Evolutionary conservation across 2,329 filamentous ascomycete genomes (phyloP).

Genomic region (Ophiostoma triangulosporum): DNA sequence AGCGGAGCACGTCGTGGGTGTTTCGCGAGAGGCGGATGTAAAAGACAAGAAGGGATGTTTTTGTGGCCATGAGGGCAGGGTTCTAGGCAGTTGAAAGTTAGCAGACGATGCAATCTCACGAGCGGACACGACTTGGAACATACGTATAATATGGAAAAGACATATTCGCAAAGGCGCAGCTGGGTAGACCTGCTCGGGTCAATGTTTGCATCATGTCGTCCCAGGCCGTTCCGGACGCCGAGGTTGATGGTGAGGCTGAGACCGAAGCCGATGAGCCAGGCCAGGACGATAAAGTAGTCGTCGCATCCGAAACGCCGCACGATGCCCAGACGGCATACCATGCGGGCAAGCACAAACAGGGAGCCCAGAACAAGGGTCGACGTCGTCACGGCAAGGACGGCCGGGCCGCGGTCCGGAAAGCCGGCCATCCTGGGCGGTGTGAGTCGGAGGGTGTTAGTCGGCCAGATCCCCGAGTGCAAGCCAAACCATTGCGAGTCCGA

Average conservation of each 20-base stretch:
- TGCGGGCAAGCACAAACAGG: conserved; percentile 59
- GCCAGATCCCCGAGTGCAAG: neutral
- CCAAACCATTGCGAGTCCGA: neutral
- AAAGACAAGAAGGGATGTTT: conserved; percentile 85
- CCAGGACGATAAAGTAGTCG: conserved; percentile 67
- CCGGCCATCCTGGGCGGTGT: neutral
- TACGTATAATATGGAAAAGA: conserved; percentile 50
- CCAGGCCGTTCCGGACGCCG: conserved; percentile 50
- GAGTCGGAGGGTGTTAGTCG: neutral
- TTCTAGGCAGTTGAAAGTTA: conserved; percentile 53
- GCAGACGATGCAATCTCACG: neutral
- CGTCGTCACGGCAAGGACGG: conserved; percentile 58
- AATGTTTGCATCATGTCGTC: conserved; percentile 52
- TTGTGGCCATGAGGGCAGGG: conserved; percentile 78
- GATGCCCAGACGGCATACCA: conserved; percentile 59
- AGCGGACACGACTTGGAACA: conserved; percentile 15
- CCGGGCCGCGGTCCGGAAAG: conserved; percentile 35
- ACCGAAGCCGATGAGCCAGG: conserved; percentile 61
- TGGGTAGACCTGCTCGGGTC: conserved; percentile 29
- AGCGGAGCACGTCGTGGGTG: conserved; percentile 59
- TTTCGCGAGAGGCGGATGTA: conserved; percentile 74
- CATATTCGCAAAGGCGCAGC: conserved; percentile 48
- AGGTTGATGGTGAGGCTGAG: conserved; percentile 53
- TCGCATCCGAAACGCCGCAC: conserved; percentile 60
- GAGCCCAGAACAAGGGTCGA: conserved; percentile 56